Base-by-base conservation (phyloP, 495 filamentous ascomycete genomes). In the Jackrogersella minutella region DNA sequence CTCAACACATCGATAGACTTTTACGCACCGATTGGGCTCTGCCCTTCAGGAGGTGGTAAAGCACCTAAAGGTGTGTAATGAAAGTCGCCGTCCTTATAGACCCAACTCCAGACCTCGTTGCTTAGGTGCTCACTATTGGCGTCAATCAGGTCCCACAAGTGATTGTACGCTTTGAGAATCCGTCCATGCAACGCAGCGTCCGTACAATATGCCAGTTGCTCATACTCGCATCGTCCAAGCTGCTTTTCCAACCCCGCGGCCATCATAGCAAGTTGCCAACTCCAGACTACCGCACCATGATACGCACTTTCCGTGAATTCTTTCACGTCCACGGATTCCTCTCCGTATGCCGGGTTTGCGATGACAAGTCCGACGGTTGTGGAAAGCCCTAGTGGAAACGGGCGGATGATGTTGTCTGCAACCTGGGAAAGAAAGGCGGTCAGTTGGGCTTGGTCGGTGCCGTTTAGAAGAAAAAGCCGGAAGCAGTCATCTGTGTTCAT, bases 401-500 rank as follows among this genome's bases (percentile, higher is more conserved):
- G 81, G 34, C 77, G 77, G 2, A 80, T 74, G 67, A 89, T 82
- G 52, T 86, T 83, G 26, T 81, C 82, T 1, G 85, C 81, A 1
- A 83, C 80, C 37, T 82, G 76, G 47, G 86, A 84, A 5, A 90
- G 58, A 57, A 87, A 86, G 0, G 75, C 17, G 1, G 82, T 85
- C 2, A 88, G 77, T 65, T 89, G 87, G 13, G 70, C 55, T 61
- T 90, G 77, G 66, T 87, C 78, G 4, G 84, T 87, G 7, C 81
- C 81, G 65, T 88, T 89, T 41, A 90, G 78, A 7, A 90, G 69
- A 70, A 85, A 88, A 58, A 82, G 81, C 3, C 87, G 84, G 79
- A 88, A 90, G 57, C 85, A 87, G 61, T 85, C 83, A 66, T 90
- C 87, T 1, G 84, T 85, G 73, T 89, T 86, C 82, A 88, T 86